These are phyloP conservation scores for Phytopythium helicoides DNA, from an alignment of 352 stramenopile species.

Conservation along the genomic window DNA sequence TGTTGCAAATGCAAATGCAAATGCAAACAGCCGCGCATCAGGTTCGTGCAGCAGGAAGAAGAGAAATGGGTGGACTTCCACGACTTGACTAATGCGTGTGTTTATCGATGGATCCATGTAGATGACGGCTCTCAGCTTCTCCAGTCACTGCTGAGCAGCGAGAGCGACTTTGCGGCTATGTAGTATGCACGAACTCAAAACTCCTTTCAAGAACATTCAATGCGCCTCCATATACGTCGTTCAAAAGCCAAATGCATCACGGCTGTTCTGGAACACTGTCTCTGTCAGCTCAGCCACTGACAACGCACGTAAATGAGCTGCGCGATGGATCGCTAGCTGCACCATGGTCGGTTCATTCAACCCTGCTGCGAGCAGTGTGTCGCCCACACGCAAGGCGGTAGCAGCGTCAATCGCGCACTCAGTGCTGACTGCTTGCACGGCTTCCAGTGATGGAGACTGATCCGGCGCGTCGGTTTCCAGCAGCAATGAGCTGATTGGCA, in stretches of 20 bases:
- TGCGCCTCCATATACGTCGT: not conserved
- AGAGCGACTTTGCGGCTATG: slow-evolving; percentile 46
- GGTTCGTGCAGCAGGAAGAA: not conserved
- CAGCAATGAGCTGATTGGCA: slow-evolving; percentile 49
- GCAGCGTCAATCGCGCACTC: not conserved
- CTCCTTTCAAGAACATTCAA: too few relatives aligned
- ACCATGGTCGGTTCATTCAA: slow-evolving; percentile 61
- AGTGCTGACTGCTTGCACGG: slow-evolving; percentile 1
- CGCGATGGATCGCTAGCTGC: slow-evolving; percentile 39
- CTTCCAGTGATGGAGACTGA: slow-evolving; percentile 33
- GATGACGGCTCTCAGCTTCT: slow-evolving; percentile 39
- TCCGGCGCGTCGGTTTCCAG: slow-evolving; percentile 78
- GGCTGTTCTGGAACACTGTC: slow-evolving; percentile 35
- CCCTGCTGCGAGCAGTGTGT: slow-evolving; percentile 6
- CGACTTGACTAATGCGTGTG: not conserved
- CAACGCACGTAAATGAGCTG: slow-evolving; percentile 36
- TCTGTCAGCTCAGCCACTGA: slow-evolving; percentile 28
- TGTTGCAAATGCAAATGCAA: not conserved
- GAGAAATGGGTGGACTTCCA: not conserved
- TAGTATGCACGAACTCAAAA: slow-evolving; percentile 13
- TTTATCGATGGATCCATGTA: not conserved
- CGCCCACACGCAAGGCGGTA: not conserved
- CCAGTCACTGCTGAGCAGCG: slow-evolving; percentile 56
- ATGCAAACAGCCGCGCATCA: not conserved
- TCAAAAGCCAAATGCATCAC: slow-evolving; percentile 32